Conservation (phyloP, 78 protist species). For the Andalucia godoyi region DNA sequence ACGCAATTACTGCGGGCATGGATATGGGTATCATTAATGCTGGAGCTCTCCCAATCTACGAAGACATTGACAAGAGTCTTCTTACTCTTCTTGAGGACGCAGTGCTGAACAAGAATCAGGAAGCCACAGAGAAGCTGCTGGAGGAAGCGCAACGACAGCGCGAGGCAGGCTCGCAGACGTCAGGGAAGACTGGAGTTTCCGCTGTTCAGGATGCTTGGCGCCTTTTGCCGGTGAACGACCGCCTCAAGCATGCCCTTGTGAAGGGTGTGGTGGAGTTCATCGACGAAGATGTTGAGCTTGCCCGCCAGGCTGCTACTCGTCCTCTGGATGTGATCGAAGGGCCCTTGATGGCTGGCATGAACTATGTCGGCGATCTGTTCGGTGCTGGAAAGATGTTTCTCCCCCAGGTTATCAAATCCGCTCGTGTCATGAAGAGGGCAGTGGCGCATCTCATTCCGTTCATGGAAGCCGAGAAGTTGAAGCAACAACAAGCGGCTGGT, state of each 20-base stretch:
- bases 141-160: slow-evolving; percentile 1
- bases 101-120: slow-evolving; percentile 30
- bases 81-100: slow-evolving; percentile 42
- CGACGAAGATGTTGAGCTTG: slow-evolving; percentile 72
- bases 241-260: slow-evolving; percentile 74
- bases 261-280: slow-evolving; percentile 84
- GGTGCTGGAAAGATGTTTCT: slow-evolving; percentile 98
- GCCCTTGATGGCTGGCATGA: slow-evolving; percentile 96
- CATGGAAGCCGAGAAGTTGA: slow-evolving; percentile 83
- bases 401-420: slow-evolving; percentile 95
- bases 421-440: slow-evolving; percentile 97
- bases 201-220: slow-evolving; percentile 73
- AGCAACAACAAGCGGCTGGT: background rate
- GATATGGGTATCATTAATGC: slow-evolving; percentile 98
- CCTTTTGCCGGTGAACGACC: slow-evolving; percentile 41
- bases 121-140: slow-evolving; percentile 22
- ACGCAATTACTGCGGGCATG: slow-evolving; percentile 83
- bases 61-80: slow-evolving; percentile 65
- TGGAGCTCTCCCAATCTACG: slow-evolving; percentile 81
- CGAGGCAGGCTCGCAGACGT: slow-evolving; percentile 14
- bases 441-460: slow-evolving; percentile 90
- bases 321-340: slow-evolving; percentile 78
- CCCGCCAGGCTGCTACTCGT: slow-evolving; percentile 6
- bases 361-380: slow-evolving; percentile 90
- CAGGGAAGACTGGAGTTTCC: too few relatives aligned